Base-by-base conservation (phyloP, 75 land plant species). In the Pinus tabuliformis region DNA sequence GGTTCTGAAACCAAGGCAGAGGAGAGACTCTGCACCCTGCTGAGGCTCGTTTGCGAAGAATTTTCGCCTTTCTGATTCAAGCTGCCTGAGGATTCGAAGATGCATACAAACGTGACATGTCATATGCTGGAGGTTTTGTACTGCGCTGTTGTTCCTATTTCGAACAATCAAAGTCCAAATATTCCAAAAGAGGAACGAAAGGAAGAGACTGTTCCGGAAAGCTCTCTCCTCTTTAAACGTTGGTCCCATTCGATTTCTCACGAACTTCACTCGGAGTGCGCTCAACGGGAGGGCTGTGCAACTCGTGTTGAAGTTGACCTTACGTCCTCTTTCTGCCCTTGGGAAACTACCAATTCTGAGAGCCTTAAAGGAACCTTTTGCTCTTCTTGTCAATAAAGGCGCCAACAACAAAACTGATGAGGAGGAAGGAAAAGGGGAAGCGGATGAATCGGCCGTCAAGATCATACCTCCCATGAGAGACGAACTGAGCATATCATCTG, bases 401-500 rank as follows among this genome's bases (percentile, higher is more conserved):
- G 14, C 65, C 36, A 14, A 14, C 65, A 12, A 62, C 1, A 30
- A 11, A 26, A 12, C 33, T 26, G 65, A 11, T 33, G 17, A 63
- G 16, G 66, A 63, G 16, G 66, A 16, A 6, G 9, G 17, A 28
- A 33, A 57, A 30, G 78, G 71, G 0, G 28, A 28, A 15, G 74
- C 4, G 5, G 9, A 14, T 7, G 20, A 45, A 14, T n/a, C 30
- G 33, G 14, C 65, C 1, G 39, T 45, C 9, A 36, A 58, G 18
- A 45, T 61, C 59, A 45, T 17, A 1, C 78, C 75, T 28, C 87
- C 90, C 0, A 59, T 72, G 3, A 15, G 80, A 3, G 88, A 80
- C 36, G 88, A 82, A 73, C 66, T 86, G 52, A 56, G 15, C 5
- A 84, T 84, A 24, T 84, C 89, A 5, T 78, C 84, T 3, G 84